Conservation (phyloP, 1,284 basidiomycete species). For the Retiboletus flavoniger region DNA sequence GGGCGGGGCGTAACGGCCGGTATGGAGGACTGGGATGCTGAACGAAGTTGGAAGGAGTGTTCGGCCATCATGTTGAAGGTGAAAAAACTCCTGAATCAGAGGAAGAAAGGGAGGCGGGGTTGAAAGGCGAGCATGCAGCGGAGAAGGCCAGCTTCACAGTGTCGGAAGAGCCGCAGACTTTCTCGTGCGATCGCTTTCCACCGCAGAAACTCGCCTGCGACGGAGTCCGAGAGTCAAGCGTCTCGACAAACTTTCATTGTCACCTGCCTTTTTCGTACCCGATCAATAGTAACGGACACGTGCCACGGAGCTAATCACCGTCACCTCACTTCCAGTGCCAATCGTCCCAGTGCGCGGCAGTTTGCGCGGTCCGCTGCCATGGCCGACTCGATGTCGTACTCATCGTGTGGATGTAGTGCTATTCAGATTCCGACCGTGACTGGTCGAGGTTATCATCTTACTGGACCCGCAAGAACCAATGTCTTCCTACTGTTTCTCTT, state of each 20-base stretch:
- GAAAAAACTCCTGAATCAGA: constrained; percentile 11
- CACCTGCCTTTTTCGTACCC: constrained; percentile 32
- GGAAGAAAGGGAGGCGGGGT: neutral
- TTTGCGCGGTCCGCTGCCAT: neutral
- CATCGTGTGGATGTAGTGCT: no score
- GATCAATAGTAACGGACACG: constrained; percentile 28
- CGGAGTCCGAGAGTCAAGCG: no score
- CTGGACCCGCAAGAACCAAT: neutral
- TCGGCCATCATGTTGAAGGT: constrained; percentile 27
- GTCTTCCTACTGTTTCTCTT: no score
- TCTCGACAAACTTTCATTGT: constrained; percentile 28
- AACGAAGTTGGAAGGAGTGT: constrained; percentile 17
- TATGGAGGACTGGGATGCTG: constrained; percentile 28
- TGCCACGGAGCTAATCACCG: constrained; percentile 16
- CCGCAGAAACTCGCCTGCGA: constrained; percentile 9
- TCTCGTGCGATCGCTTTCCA: constrained; percentile 7
- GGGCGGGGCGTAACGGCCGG: constrained; percentile 30
- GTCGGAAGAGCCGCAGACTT: neutral
- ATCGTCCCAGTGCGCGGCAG: no score
- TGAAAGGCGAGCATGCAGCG: constrained; percentile 21
- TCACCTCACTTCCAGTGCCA: no score
- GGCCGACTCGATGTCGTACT: no score
- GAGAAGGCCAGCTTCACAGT: constrained; percentile 33
- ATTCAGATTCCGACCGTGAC: no score
- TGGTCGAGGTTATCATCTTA: neutral